Evolutionary conservation across 2,329 filamentous ascomycete species (phyloP), one percentile per base, ranked within the genome.

Genomic region (Atkinsonella hypoxylon): DNA sequence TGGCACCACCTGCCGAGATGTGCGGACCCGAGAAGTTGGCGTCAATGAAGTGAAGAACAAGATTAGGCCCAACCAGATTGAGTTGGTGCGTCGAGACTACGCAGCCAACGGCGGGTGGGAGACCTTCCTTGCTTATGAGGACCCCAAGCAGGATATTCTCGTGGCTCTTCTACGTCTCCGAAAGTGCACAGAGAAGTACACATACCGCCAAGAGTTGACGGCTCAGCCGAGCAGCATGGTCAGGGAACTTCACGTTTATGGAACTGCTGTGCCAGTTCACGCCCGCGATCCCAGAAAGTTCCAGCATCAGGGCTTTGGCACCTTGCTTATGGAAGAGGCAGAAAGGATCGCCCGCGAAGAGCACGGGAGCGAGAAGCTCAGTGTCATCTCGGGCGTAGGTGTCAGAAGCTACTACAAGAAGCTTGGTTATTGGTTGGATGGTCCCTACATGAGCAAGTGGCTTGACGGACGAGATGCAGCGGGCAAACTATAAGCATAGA

Each of bases 31-130:
- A 53, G 93, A 98, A 70, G 93, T 98, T 22, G 93, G 93, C 53
- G 90, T 98, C 70, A 98, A 98, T 66, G 93, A 98, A 70, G 91
- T 98, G 57, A 98, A 98, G 74, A 84, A 98, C 75, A 97, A 97
- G 74, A 96, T 98, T 58, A 79, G 91, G 1, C 93, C 93, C 0
- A 94, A 90, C 57, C 91, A 98, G 66, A 87, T 98, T 52, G 93
- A 98, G 72, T 81, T 98, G 18, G 85, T 98, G 31, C 84, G 93
- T 26, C 79, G 93, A 57, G 93, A 98, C 70, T 98, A 98, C 67
- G 79, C 82, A 0, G 93, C 93, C 58, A 98, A 98, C 64, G 90
- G 87, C 39, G 94, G 93, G 22, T 98, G 93, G 93, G 93, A 98
- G 69, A 98, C 93, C 0, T 98, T 98, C 70, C 74, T 98, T 5